Evolutionary conservation across 2,329 filamentous ascomycete genomes (phyloP).

Genomic region (Fusarium humuli): DNA sequence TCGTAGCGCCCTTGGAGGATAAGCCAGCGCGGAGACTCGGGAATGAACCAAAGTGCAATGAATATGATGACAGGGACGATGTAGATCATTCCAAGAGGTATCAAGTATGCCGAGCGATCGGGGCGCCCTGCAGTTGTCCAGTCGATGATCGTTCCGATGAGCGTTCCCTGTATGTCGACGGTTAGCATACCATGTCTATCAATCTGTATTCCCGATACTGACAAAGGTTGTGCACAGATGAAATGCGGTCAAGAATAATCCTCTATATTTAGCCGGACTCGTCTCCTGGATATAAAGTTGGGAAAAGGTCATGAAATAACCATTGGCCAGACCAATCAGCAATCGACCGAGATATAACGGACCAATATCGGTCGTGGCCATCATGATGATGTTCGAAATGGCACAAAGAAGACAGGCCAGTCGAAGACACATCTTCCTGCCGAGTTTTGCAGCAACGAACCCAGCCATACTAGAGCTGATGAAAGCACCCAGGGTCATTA

Average conservation of each 20-base stretch:
- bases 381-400: conserved; percentile 41
- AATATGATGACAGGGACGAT: conserved; percentile 29
- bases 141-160: conserved; percentile 40
- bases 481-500: conserved; percentile 43
- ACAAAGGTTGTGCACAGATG: conserved; percentile 42
- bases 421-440: conserved; percentile 33
- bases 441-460: conserved; percentile 29
- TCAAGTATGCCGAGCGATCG: conserved; percentile 38
- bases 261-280: conserved; percentile 40
- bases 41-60: conserved; percentile 30
- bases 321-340: conserved; percentile 39
- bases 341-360: conserved; percentile 33
- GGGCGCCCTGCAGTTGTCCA: conserved; percentile 39
- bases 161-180: conserved; percentile 18
- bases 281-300: conserved; percentile 41
- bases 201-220: neutral
- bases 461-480: conserved; percentile 42
- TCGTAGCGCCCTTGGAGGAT: conserved; percentile 38
- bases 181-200: neutral
- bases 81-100: conserved; percentile 40
- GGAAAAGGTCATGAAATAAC: conserved; percentile 43
- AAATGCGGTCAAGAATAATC: conserved; percentile 38
- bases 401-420: conserved; percentile 40
- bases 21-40: conserved; percentile 41
- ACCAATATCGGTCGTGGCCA: conserved; percentile 37